phyloP scores from a whole-genome alignment of 305 asterid species.

The Fraxinus albicans region DNA sequence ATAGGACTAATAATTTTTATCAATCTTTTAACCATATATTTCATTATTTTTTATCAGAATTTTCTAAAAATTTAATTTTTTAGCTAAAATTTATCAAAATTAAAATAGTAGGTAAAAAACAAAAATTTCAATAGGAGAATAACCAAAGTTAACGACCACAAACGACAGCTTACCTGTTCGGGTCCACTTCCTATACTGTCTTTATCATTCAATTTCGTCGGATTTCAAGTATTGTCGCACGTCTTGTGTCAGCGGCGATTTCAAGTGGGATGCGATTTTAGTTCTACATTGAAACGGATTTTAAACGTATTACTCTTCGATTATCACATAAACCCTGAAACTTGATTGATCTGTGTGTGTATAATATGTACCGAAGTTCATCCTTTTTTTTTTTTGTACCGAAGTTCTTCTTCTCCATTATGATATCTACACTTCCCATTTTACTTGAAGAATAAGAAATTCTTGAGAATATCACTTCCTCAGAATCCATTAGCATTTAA shows the following conservation, averaged over 20 bases:
- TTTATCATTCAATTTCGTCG: neutral
- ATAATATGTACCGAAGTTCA: neutral
- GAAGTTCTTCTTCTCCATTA: neutral
- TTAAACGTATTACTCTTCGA: neutral
- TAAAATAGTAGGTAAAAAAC: neutral
- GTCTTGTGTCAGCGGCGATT: neutral
- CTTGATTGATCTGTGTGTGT: neutral
- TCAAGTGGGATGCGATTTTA: neutral
- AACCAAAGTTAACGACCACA: neutral
- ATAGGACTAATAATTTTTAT: neutral
- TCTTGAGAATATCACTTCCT: neutral
- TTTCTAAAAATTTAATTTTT: too few species aligned
- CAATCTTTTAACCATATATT: too few species aligned
- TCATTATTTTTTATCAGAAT: too few species aligned
- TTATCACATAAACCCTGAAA: neutral
- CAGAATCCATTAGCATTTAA: neutral
- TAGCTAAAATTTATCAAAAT: neutral
- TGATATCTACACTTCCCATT: neutral
- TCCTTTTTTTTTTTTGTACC: too few species aligned
- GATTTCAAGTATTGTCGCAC: neutral
- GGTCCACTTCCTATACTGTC: neutral
- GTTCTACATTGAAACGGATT: neutral
- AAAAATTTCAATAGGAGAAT: neutral
- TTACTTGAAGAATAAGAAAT: neutral
- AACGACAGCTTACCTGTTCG: neutral